phyloP scores from a whole-genome alignment of 257 asterid species.

The Gentiana macrophylla region DNA sequence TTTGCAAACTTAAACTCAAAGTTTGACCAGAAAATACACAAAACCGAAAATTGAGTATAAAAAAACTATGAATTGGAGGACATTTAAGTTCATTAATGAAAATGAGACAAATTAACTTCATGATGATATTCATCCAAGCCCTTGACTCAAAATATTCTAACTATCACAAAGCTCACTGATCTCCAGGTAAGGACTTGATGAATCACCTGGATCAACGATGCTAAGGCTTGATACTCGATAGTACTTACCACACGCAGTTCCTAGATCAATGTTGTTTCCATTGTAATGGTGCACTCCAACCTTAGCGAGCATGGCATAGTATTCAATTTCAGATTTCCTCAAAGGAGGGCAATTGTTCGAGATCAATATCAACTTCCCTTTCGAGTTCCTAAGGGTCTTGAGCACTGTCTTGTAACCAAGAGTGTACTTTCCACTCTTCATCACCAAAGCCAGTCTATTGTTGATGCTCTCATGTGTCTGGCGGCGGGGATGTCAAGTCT shows the following conservation, averaged over 20 bases:
- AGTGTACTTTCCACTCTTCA: slow-evolving; percentile 83
- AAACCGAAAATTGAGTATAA: no score
- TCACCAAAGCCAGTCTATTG: slow-evolving; percentile 65
- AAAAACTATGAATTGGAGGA: no score
- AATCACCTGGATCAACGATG: slow-evolving; percentile 74
- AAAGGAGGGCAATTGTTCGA: slow-evolving; percentile 76
- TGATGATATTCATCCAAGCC: no score
- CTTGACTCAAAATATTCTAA: no score
- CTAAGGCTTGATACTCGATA: slow-evolving; percentile 74
- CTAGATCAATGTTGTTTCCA: slow-evolving; percentile 79
- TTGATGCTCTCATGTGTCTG: slow-evolving; percentile 72
- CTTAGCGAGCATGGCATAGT: slow-evolving; percentile 81
- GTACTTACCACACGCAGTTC: slow-evolving; percentile 69
- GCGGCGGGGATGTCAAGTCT: no score
- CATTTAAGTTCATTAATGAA: no score
- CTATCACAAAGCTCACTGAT: slow-evolving; percentile 17
- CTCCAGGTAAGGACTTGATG: slow-evolving; percentile 57
- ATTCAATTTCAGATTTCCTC: slow-evolving; percentile 87
- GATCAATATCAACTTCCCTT: slow-evolving; percentile 70
- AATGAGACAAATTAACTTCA: no score
- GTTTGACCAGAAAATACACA: no score
- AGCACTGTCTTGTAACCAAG: slow-evolving; percentile 86
- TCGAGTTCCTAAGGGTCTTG: slow-evolving; percentile 63
- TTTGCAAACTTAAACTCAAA: no score
- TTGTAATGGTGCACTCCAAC: slow-evolving; percentile 75